phyloP scores from a whole-genome alignment of 331 rosid species.

The Quercus lobata region DNA sequence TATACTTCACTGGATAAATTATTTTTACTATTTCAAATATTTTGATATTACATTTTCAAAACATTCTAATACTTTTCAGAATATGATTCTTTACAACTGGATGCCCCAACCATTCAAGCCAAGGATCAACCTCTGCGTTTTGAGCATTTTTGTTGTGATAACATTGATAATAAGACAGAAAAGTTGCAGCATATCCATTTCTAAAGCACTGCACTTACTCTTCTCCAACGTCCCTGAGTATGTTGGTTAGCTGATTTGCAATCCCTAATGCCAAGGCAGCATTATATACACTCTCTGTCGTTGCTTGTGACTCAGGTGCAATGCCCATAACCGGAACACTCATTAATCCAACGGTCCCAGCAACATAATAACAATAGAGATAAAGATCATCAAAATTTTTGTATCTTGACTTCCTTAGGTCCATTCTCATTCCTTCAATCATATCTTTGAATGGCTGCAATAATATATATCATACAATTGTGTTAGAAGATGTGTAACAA shows the following conservation, averaged over 20 bases:
- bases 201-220: slow-evolving; percentile 34
- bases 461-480: neutral
- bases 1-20: neutral
- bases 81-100: neutral
- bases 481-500: neutral
- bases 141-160: neutral
- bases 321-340: slow-evolving; percentile 64
- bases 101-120: neutral
- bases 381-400: slow-evolving; percentile 49
- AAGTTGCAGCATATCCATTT: neutral
- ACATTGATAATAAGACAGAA: slow-evolving; percentile 12
- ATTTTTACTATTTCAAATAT: neutral
- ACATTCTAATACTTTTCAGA: neutral
- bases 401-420: slow-evolving; percentile 48
- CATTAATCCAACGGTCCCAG: slow-evolving; percentile 60
- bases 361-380: slow-evolving; percentile 60
- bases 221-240: slow-evolving; percentile 62
- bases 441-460: slow-evolving; percentile 56
- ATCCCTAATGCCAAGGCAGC: slow-evolving; percentile 59
- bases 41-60: neutral
- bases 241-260: slow-evolving; percentile 59
- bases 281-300: slow-evolving; percentile 53
- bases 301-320: slow-evolving; percentile 36
- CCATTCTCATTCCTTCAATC: slow-evolving; percentile 61
- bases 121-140: neutral